These are phyloP conservation scores for Aspergillus cristatus DNA, from an alignment of 495 filamentous ascomycete species.

Conservation along the genomic window DNA sequence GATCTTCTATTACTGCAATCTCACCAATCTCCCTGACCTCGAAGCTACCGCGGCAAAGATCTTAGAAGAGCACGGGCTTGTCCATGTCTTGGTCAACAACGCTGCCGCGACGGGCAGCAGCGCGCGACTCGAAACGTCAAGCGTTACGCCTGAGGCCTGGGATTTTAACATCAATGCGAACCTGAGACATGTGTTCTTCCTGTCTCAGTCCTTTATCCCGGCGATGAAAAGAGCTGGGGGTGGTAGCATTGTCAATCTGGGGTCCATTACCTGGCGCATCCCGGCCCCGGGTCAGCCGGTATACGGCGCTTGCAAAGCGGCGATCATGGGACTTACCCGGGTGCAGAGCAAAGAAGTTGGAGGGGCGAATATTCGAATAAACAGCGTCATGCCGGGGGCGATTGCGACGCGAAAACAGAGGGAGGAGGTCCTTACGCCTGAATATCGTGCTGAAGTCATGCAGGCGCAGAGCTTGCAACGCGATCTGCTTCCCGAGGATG, in stretches of 20 bases:
- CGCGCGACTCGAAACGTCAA: constrained; percentile 13
- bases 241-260: constrained; percentile 22
- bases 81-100: constrained; percentile 33
- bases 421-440: constrained; percentile 30
- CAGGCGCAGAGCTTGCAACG: constrained; percentile 30
- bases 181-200: constrained; percentile 26
- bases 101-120: constrained; percentile 15
- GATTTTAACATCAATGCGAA: constrained; percentile 18
- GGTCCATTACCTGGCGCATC: constrained; percentile 21
- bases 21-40: constrained; percentile 24
- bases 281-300: constrained; percentile 11
- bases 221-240: constrained; percentile 13
- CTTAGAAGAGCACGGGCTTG: constrained; percentile 15
- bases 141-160: constrained; percentile 18
- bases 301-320: constrained; percentile 21
- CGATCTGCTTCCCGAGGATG: constrained; percentile 35
- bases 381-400: constrained; percentile 23
- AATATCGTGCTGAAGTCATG: constrained; percentile 31
- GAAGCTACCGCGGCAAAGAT: constrained; percentile 18
- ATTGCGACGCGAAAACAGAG: constrained; percentile 30
- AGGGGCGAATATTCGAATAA: constrained; percentile 7
- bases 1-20: constrained; percentile 28
- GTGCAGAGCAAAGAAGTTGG: constrained; percentile 14
- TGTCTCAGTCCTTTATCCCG: constrained; percentile 23
- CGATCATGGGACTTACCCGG: constrained; percentile 18